phyloP scores from a whole-genome alignment of 768 basidiomycete genomes.

The Xanthoconium stramineum region DNA sequence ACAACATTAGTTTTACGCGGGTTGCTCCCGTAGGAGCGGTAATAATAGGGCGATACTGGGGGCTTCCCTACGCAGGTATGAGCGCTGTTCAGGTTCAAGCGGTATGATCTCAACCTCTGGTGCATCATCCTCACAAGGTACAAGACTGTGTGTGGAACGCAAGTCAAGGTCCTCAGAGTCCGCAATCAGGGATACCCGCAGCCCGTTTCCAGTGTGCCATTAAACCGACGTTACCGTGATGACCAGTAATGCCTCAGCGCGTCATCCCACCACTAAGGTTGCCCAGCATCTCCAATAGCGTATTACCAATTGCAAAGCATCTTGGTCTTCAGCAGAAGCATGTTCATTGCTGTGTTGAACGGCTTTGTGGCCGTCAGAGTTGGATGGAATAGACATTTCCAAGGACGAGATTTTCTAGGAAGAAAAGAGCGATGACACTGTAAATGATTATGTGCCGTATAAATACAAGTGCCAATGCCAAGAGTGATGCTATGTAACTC shows the following conservation, averaged over 20 bases:
- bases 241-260: conserved; percentile 33
- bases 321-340: conserved; percentile 36
- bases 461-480: too few relatives aligned
- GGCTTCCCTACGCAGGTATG: conserved; percentile 99
- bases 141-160: conserved; percentile 4
- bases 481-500: conserved; percentile 25
- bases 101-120: conserved; percentile 93
- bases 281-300: conserved; percentile 24
- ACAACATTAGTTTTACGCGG: conserved; percentile 47
- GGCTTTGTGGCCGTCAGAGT: conserved; percentile 8
- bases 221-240: conserved; percentile 69
- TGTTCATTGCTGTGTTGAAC: conserved; percentile 24
- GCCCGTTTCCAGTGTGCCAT: conserved; percentile 70
- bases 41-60: conserved; percentile 57
- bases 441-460: conserved; percentile 19
- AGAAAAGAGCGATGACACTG: not conserved
- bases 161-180: conserved; percentile 18
- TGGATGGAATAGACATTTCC: conserved; percentile 24
- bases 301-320: conserved; percentile 60
- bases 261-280: conserved; percentile 28
- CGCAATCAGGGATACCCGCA: conserved; percentile 80
- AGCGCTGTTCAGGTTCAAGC: conserved; percentile 97
- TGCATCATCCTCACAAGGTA: conserved; percentile 27
- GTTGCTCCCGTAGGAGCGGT: conserved; percentile 39
- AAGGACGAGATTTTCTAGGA: not conserved